Percentiles rank a stretch among this genome's conserved stretches.
Evolutionary conservation across 768 basidiomycete genomes (phyloP).

Genomic region (Termitomyces sp.): DNA sequence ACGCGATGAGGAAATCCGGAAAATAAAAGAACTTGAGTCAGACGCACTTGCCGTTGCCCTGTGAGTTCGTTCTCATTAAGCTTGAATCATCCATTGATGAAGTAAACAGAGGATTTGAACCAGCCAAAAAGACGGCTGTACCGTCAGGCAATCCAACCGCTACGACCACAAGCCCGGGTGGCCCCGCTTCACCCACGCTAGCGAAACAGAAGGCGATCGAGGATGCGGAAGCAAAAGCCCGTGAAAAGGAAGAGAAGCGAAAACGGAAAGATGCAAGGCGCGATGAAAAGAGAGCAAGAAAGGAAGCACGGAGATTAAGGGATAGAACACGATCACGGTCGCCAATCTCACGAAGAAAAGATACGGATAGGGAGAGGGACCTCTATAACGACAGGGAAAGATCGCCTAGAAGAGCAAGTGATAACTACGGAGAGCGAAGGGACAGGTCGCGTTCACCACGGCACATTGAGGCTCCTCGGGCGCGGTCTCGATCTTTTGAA

Average conservation of each 20-base stretch:
- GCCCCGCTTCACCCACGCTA: conserved; percentile 6
- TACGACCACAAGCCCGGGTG: neutral
- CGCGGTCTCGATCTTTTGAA: conserved; percentile 11
- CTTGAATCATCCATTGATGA: neutral
- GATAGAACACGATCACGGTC: conserved; percentile 28
- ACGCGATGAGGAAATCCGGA: conserved; percentile 69
- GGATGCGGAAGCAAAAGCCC: conserved; percentile 22
- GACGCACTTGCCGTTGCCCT: conserved; percentile 83
- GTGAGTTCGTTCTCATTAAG: conserved; percentile 32
- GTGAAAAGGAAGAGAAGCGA: conserved; percentile 48
- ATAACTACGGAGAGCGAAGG: conserved; percentile 3
- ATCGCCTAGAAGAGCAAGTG: neutral
- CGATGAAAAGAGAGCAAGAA: conserved; percentile 40
- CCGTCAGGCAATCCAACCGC: conserved; percentile 22
- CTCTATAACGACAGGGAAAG: neutral
- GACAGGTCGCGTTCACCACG: conserved; percentile 4
- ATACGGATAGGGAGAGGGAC: conserved; percentile 22
- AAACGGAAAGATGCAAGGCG: conserved; percentile 52
- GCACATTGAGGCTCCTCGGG: conserved; percentile 20
- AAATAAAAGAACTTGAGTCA: conserved; percentile 84
- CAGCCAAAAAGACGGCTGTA: conserved; percentile 37
- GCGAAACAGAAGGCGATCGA: conserved; percentile 15
- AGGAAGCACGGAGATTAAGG: conserved; percentile 19
- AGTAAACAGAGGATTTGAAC: conserved; percentile 64
- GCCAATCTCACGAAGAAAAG: conserved; percentile 18